Base-by-base conservation (phyloP, 176 grass and related monocot genomes). In the Paspalum notatum region DNA sequence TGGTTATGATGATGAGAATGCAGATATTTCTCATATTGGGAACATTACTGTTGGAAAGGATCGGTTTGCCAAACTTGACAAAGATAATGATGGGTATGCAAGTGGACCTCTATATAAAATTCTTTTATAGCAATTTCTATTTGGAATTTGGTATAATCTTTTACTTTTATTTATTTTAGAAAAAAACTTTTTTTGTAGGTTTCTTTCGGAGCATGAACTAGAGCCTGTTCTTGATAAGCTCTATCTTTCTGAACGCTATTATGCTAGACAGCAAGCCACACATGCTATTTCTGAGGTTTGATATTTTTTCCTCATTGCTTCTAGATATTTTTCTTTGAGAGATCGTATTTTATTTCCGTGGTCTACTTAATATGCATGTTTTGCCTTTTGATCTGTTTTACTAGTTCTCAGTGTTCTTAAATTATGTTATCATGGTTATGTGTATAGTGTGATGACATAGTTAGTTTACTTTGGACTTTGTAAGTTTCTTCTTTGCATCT, bases 261-360 rank as follows among this genome's bases (percentile, higher is more conserved):
- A 99, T 93, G 81, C 90, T 15, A 90, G 91, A 84, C 84, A 99
- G 41, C 96, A 95, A 84, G 86, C 88, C 44, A 69, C 71, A 80
- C 86, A 93, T 79, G 85, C 85, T 67, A 83, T 99, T 61, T 89
- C 88, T 81, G 90, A 89, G 95, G 95, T 98, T 87, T 78, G 17
- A 59, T 71, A 73, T 79, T 71, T 20, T 45, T 40, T 73, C 5
- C 13, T 17, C 71, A 18, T 53, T 74, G 4, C 10, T 57, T 74
- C 15, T 21, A 53, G 51, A n/a, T 66, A 5, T 25, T 68, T 3
- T 75, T 58, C 9, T 66, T 55, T 63, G 46, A 66, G 25, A 17
- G n/a, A 38, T 42, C 56, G 14, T 8, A 76, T 38, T n/a, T 15
- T 46, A 45, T 21, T 52, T 46, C 4, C 9, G 17, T 38, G 25